Percentiles rank a stretch among this genome's conserved stretches.
Evolutionary conservation across 2,329 filamentous ascomycete species (phyloP).

Genomic region (Epichloe sp.): DNA sequence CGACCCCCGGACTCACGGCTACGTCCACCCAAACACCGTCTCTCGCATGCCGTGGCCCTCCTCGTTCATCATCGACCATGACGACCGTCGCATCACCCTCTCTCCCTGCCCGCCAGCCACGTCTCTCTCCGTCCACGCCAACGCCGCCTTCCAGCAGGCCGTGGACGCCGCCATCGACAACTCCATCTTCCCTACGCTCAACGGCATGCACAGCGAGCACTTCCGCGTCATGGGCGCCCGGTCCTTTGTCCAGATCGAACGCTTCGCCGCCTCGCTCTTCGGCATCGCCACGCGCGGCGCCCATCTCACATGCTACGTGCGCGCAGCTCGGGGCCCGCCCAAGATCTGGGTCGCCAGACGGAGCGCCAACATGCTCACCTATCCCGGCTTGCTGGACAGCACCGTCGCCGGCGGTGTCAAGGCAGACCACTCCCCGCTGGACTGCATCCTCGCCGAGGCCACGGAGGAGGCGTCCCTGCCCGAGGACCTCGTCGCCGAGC

Average conservation of each 20-base stretch:
- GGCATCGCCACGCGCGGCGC: slow-evolving; percentile 53
- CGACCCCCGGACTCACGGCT: slow-evolving; percentile 35
- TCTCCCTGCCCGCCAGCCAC: slow-evolving; percentile 11
- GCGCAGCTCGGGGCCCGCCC: slow-evolving; percentile 22
- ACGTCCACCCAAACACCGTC: slow-evolving; percentile 33
- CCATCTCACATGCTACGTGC: slow-evolving; percentile 51
- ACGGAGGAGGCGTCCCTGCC: slow-evolving; percentile 52
- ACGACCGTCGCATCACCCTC: slow-evolving; percentile 20
- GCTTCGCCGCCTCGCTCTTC: slow-evolving; percentile 49
- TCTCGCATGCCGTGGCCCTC: slow-evolving; percentile 33
- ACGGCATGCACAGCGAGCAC: slow-evolving; percentile 28
- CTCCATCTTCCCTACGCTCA: slow-evolving; percentile 25
- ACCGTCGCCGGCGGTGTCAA: slow-evolving; percentile 68
- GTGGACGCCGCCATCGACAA: slow-evolving; percentile 25
- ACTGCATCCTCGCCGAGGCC: slow-evolving; percentile 58
- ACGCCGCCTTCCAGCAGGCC: slow-evolving; percentile 24
- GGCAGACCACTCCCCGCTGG: slow-evolving; percentile 49
- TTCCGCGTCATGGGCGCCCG: slow-evolving; percentile 27
- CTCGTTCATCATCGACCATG: slow-evolving; percentile 23
- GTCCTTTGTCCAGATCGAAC: slow-evolving; percentile 37
- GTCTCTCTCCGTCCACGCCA: slow-evolving; percentile 19
- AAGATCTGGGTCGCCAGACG: slow-evolving; percentile 63
- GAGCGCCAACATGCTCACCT: slow-evolving; percentile 54
- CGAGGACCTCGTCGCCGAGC: slow-evolving; percentile 12
- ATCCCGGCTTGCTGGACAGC: slow-evolving; percentile 64